Conservation (phyloP, 306 rosid species). For the Hylodesmum podocarpum region DNA sequence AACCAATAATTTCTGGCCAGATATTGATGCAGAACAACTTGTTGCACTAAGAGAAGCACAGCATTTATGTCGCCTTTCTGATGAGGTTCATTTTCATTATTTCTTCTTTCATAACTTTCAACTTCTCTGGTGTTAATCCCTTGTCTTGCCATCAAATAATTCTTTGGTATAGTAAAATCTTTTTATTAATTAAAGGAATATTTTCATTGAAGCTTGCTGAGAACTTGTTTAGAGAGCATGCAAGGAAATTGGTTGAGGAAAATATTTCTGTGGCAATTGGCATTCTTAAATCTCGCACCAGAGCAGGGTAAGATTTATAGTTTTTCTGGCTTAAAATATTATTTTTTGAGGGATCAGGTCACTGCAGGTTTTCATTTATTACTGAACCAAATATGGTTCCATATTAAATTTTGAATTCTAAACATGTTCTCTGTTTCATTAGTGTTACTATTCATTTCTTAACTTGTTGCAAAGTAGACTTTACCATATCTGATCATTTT, state of each 20-base stretch:
- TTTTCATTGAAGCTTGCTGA: conserved; percentile 70
- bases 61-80: conserved; percentile 58
- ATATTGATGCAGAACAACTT: conserved; percentile 64
- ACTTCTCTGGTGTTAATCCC: conserved; percentile 20
- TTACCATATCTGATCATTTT: conserved; percentile 34
- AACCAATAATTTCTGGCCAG: conserved; percentile 45
- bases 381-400: conserved; percentile 12
- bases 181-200: conserved; percentile 15
- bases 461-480: not conserved
- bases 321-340: conserved; percentile 20
- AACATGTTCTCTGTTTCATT: not conserved
- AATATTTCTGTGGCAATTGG: conserved; percentile 66
- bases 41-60: conserved; percentile 78
- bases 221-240: conserved; percentile 71
- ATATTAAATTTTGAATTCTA: conserved; percentile 6
- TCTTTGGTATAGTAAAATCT: conserved; percentile 27
- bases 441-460: conserved; percentile 19
- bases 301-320: conserved; percentile 61
- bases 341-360: conserved; percentile 17
- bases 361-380: conserved; percentile 5
- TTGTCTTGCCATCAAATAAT: not conserved
- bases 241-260: conserved; percentile 81
- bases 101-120: conserved; percentile 10
- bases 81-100: conserved; percentile 62
- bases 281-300: conserved; percentile 75